These are phyloP conservation scores for Penicillium brasilianum DNA, from an alignment of 2,329 filamentous ascomycete species.

Conservation along the genomic window DNA sequence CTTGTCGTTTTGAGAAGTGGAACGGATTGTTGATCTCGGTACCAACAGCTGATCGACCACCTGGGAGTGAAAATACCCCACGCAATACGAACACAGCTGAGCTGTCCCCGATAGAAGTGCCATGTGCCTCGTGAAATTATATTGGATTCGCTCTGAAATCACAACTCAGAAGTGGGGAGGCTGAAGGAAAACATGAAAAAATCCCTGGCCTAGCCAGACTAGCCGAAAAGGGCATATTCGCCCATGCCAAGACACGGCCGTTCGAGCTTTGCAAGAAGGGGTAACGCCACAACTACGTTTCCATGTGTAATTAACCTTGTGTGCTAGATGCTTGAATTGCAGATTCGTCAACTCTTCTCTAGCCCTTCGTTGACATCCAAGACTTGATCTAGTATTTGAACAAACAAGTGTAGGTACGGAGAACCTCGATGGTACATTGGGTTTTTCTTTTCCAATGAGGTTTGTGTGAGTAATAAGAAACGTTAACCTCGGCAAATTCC, in stretches of 20 bases:
- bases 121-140: neutral
- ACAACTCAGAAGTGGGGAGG: neutral
- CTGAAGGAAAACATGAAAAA: neutral
- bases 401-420: neutral
- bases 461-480: too few species aligned
- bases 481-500: too few species aligned
- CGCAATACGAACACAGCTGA: neutral
- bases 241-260: neutral
- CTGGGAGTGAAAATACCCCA: neutral
- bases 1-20: conserved; percentile 1
- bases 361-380: neutral
- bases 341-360: neutral
- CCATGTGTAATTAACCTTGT: neutral
- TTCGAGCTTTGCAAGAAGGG: neutral
- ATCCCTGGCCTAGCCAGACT: neutral
- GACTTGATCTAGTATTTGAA: neutral
- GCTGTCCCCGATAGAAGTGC: neutral
- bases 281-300: neutral
- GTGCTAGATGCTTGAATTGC: neutral
- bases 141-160: neutral
- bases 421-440: too few species aligned
- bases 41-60: neutral
- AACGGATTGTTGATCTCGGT: neutral
- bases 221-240: neutral
- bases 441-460: too few species aligned